Evolutionary conservation across 1,284 basidiomycete species (phyloP), one percentile per base, ranked within the genome.

Genomic region (Sanguinoderma infundibulare): DNA sequence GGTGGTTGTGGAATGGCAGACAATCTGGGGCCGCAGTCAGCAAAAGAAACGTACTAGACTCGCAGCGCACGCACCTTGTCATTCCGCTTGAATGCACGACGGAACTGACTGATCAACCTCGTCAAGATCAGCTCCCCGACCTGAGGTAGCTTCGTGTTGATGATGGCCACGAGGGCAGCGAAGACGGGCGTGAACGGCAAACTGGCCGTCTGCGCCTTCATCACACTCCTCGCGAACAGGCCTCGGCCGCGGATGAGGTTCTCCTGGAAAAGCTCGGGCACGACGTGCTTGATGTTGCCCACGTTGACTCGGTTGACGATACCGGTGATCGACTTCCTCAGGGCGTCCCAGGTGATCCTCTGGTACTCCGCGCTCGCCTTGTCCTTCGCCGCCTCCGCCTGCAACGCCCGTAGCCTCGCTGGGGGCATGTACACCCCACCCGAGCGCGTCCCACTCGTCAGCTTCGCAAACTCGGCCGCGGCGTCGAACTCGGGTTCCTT

Each of bases 391-490:
- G 91, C 94, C 53, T 95, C 94, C 26, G 89, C 93, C 76, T 98
- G 95, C 76, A 99, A 83, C 0, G 96, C 96, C 54, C 94, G 87
- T 49, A 99, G 80, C 32, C 94, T 88, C 30, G 96, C 96, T 8
- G 98, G 98, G 1, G 97, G 97, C 70, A 99, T 91, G 74, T 99
- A 99, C 10, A 98, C 95, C 34, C 97, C 98, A 8, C 97, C 98
- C 6, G 93, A 94, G 32, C 92, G 88, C 66, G 89, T 87, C n/a
- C n/a, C n/a, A 65, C 84, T 84, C 0, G 90, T 72, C 57, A 95
- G 81, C 75, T 94, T 95, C 3, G 90, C 86, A 71, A 95, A 95
- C 75, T 95, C 92, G 28, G 87, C 87, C 72, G 88, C 79, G 56
- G 90, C 86, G 70, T 92, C 90, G 58, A 84, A 85, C 59, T 73